These are phyloP conservation scores for Ogataea minuta DNA, from an alignment of 805 yeast species.

Conservation along the genomic window DNA sequence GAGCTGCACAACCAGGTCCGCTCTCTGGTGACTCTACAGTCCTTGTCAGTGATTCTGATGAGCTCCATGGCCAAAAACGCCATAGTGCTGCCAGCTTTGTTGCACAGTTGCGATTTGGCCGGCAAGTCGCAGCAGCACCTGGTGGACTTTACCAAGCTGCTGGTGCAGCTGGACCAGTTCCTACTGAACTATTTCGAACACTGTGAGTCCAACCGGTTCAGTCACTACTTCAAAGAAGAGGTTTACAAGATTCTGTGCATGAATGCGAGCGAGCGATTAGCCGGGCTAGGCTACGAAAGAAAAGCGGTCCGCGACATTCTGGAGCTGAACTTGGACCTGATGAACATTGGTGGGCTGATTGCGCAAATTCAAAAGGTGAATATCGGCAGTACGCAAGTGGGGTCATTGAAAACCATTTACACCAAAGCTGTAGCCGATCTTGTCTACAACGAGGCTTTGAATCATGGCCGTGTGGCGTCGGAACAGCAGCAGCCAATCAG, in stretches of 20 bases:
- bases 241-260: constrained; percentile 15
- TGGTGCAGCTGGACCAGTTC: constrained; percentile 15
- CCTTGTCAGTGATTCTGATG: constrained; percentile 19
- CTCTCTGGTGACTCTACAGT: constrained; percentile 17
- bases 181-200: constrained; percentile 13
- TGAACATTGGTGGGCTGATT: constrained; percentile 17
- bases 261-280: constrained; percentile 9
- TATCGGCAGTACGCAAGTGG: constrained; percentile 17
- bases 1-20: constrained; percentile 15
- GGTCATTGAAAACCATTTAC: constrained; percentile 20
- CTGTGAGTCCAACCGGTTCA: constrained; percentile 15
- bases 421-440: constrained; percentile 16
- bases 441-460: constrained; percentile 10
- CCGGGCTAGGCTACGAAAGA: background rate
- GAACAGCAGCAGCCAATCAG: background rate
- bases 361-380: constrained; percentile 21
- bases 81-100: constrained; percentile 9
- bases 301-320: constrained; percentile 9
- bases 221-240: constrained; percentile 18
- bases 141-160: constrained; percentile 11
- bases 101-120: background rate
- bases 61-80: constrained; percentile 13
- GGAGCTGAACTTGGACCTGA: constrained; percentile 18
- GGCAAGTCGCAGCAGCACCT: constrained; percentile 12
- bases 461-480: constrained; percentile 3